Base-by-base conservation (phyloP, 208 protist genomes). In the Wallacemonas collosoma region DNA sequence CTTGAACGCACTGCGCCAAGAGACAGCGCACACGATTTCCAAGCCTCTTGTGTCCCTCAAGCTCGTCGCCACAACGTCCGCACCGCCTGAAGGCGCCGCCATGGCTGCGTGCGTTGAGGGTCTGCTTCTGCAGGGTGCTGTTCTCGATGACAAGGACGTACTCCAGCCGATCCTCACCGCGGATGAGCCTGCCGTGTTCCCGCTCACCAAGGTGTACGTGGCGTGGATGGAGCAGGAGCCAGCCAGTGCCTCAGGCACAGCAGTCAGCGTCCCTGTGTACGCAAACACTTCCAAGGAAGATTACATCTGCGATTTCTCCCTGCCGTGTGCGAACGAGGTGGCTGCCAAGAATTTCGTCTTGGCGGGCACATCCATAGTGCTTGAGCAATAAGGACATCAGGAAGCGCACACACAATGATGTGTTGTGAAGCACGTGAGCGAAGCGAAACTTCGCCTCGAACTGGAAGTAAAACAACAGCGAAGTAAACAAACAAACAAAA, bases 1-100 rank as follows among this genome's bases (percentile, higher is more conserved):
- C 71, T 73, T 99, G 36, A 98, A 98, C 65, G 97, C 98, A 40
- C 76, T 99, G 55, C 89, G 97, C 2, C 97, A 99, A 82, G 88
- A 98, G 75, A 98, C 95, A 11, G 95, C 97, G 2, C 89, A 97
- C 62, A 63, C 72, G 3, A 79, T 81, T 15, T 67, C 79, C 53
- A 76, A 87, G 71, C 85, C 95, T 3, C 87, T 99, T 38, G 96
- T 96, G 43, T 82, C 86, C 8, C 78, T 98, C 43, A 44, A 67
- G 47, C 84, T 97, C 41, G 86, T 94, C 9, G 77, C 82, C 6
- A 85, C 77, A 3, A 71, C 81, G 12, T 87, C 80, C 11, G 68
- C 79, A 9, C 79, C 94, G 6, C 86, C 88, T 3, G 51, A 71
- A 1, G 79, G 80, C 36, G 89, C 88, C 36, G 48, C 79, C 12